Percentiles rank a stretch among this genome's conserved stretches.
Evolutionary conservation across 805 yeast genomes (phyloP).

Genomic region (Metschnikowia colocasiae): DNA sequence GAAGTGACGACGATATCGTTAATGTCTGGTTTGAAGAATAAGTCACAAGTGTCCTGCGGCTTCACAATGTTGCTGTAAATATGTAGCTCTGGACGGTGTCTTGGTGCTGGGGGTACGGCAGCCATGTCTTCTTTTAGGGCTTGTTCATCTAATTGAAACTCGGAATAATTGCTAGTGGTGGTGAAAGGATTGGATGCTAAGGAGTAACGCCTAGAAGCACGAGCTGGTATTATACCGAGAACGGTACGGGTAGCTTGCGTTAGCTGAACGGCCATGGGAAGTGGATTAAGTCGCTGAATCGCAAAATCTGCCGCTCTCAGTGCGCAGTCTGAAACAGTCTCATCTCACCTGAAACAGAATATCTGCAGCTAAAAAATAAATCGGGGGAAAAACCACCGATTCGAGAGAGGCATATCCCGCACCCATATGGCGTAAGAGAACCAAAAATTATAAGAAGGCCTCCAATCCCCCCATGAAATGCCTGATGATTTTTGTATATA

Average conservation of each 20-base stretch:
- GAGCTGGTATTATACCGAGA: neutral
- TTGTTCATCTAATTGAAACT: slow-evolving; percentile 27
- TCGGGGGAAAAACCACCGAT: neutral
- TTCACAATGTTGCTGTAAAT: slow-evolving; percentile 24
- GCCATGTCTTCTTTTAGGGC: slow-evolving; percentile 29
- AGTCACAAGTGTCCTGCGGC: slow-evolving; percentile 35
- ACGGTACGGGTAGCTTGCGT: neutral
- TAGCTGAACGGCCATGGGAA: neutral
- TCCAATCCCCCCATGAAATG: neutral
- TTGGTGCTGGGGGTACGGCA: slow-evolving; percentile 33
- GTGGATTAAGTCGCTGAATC: neutral
- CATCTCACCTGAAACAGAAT: slow-evolving; percentile 3
- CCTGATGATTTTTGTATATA: neutral
- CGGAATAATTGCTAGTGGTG: slow-evolving; percentile 27
- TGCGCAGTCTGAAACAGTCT: slow-evolving; percentile 4
- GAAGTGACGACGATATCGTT: slow-evolving; percentile 31
- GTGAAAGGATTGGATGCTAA: slow-evolving; percentile 16
- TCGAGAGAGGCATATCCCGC: neutral
- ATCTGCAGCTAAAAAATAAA: neutral
- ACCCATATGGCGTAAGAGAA: neutral
- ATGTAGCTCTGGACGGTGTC: slow-evolving; percentile 9
- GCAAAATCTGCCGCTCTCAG: slow-evolving; percentile 2
- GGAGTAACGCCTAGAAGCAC: neutral
- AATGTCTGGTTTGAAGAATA: slow-evolving; percentile 25
- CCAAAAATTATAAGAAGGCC: neutral